These are phyloP conservation scores for Lasiodiplodia hormozganensis DNA, from an alignment of 2,329 filamentous ascomycete species.

Conservation along the genomic window DNA sequence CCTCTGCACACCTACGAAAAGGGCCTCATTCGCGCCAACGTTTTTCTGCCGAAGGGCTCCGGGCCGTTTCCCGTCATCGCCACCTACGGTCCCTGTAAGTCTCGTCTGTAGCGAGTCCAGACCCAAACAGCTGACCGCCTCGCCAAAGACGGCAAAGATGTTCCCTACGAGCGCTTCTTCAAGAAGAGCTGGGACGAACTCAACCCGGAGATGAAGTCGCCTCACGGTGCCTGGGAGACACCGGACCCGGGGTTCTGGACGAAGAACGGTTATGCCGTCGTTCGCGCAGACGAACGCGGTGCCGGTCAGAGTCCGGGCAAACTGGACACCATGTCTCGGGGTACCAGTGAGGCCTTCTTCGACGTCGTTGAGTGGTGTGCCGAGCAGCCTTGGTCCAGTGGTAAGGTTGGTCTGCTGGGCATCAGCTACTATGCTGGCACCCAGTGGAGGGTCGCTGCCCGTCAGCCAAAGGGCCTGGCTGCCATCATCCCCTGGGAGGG, in stretches of 20 bases:
- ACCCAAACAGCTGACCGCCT: too few relatives aligned
- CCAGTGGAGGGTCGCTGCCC: slow-evolving; percentile 59
- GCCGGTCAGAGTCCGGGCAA: slow-evolving; percentile 55
- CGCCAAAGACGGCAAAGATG: too few relatives aligned
- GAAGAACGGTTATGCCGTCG: slow-evolving; percentile 60
- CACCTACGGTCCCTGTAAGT: too few relatives aligned
- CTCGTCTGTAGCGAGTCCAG: too few relatives aligned
- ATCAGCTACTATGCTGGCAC: slow-evolving; percentile 58
- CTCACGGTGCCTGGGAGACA: slow-evolving; percentile 65
- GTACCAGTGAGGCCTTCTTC: slow-evolving; percentile 57
- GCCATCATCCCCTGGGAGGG: slow-evolving; percentile 62
- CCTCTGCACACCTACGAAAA: too few relatives aligned
- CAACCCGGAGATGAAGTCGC: too few relatives aligned
- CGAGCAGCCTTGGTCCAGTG: slow-evolving; percentile 55
- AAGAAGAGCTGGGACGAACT: too few relatives aligned
- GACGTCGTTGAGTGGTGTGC: slow-evolving; percentile 60
- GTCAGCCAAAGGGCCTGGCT: slow-evolving; percentile 48
- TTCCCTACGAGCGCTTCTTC: too few relatives aligned
- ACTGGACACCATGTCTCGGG: slow-evolving; percentile 58
- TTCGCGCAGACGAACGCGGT: slow-evolving; percentile 61
- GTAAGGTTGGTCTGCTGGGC: slow-evolving; percentile 58
- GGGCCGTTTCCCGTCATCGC: too few relatives aligned
- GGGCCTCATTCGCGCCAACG: too few relatives aligned
- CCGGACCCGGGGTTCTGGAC: slow-evolving; percentile 66
- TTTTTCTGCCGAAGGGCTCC: too few relatives aligned